Base-by-base conservation (phyloP, 495 filamentous ascomycete species). In the Trichocladium antarcticum region DNA sequence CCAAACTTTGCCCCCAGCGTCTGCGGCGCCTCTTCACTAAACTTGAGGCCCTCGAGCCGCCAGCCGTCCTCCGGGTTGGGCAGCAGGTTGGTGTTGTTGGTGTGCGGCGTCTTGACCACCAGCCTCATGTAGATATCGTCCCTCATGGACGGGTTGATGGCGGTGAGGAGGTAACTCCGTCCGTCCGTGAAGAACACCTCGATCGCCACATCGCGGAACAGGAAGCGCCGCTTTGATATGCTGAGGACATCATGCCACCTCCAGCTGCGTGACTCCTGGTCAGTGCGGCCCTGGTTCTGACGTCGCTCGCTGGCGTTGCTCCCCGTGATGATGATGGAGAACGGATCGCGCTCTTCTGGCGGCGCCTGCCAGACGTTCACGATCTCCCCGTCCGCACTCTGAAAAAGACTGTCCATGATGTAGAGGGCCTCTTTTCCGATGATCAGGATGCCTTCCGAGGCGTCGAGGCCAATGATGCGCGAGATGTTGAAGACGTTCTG, bases 141-240 rank as follows among this genome's bases (percentile, higher is more conserved):
- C 58, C 93, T 77, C 50, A 79, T 73, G 32, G 68, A 62, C 1
- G 81, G 72, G 29, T 83, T 85, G 37, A 84, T 82, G 2, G 87
- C 81, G 0, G 89, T 95, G 27, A 98, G 66, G 21, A 98, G 74
- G 63, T 95, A 98, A 67, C 93, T 98, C 37, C 86, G 81, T 10
- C 92, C 92, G 68, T 98, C 93, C 0, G 87, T 84, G 62, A 98
- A 98, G 71, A 98, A 98, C 2, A 96, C 74, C 61, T 98, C 92
- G 24, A 97, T 79, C 0, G 85, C 89, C 32, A 97, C 92, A 61
- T 97, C 92, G 20, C 92, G 84, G 65, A 95, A 95, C 1, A 98
- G 71, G 66, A 96, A 98, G 20, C 89, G 81, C 12, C 92, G 78
- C 65, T 97, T 97, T 12, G 89, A 96, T n/a, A 96, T 84, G 66